These are phyloP conservation scores for Oryza coarctata DNA, from an alignment of 176 grass and related monocot species.

Conservation along the genomic window DNA sequence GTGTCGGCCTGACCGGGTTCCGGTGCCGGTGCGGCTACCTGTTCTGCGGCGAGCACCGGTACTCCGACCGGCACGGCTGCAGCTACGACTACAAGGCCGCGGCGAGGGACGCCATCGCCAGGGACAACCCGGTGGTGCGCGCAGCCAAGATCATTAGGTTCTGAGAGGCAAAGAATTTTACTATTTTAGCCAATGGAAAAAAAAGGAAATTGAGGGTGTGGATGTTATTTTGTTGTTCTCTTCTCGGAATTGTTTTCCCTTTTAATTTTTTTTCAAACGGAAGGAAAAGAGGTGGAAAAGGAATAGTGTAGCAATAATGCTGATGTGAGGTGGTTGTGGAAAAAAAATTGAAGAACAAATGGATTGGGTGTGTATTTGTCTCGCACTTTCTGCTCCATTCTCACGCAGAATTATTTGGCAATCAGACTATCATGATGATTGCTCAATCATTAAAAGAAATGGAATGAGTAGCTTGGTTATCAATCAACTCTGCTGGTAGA, in stretches of 20 bases:
- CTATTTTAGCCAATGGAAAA: neutral
- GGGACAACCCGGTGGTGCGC: constrained; percentile 84
- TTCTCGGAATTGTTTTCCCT: constrained; percentile 29
- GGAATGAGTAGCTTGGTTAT: constrained; percentile 1
- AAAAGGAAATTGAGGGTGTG: neutral
- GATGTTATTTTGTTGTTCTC: constrained; percentile 8
- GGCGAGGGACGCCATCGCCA: constrained; percentile 68
- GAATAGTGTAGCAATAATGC: constrained; percentile 36
- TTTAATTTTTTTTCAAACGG: constrained; percentile 1
- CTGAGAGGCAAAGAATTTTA: constrained; percentile 23
- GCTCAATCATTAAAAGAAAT: constrained; percentile 19
- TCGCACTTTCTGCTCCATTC: neutral
- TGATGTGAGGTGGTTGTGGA: constrained; percentile 14
- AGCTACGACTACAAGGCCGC: constrained; percentile 82
- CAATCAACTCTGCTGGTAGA: neutral
- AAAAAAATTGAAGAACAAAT: constrained; percentile 1
- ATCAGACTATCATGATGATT: neutral
- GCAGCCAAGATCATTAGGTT: constrained; percentile 84
- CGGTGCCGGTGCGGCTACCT: constrained; percentile 82
- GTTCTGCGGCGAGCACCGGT: constrained; percentile 93
- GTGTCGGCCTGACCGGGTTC: constrained; percentile 80
- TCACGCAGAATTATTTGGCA: neutral
- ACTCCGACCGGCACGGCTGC: constrained; percentile 90
- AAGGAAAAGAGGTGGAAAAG: constrained; percentile 30
- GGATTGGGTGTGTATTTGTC: constrained; percentile 31